Evolutionary conservation across 1,284 basidiomycete genomes (phyloP), one percentile per base, ranked within the genome.

Genomic region (Kwoniella shivajii): DNA sequence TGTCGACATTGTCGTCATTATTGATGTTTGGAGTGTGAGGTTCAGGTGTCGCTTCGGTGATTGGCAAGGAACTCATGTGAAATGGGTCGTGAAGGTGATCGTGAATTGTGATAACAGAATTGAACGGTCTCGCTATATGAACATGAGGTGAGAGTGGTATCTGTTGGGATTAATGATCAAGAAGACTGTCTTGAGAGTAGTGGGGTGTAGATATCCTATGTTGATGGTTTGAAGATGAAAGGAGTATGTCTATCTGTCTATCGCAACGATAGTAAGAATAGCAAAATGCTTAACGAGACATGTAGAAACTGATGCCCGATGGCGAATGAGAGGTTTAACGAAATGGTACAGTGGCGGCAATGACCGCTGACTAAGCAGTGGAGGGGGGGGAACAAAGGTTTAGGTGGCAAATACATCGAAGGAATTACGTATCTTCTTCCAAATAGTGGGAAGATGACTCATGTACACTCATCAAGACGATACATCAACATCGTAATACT

Each of bases 311-410:
- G 14, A 11, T 9, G 27, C 16, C 2, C 11, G 33, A 36, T 27
- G 7, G n/a, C 11, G 18, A 24, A 30, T 37, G 27, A 26, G 31
- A 51, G 10, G 27, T 16, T 16, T 30, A 31, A 33, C 24, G 14
- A 27, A 44, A n/a, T 14, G n/a, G 51, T 34, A 47, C 44, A 6
- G 30, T 43, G 44, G 14, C 26, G 53, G 53, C 30, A 26, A 48
- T 48, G 27, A 20, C 53, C 53, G 53, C 44, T 55, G 44, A 55
- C 45, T 55, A 39, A 55, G 53, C 53, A 42, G 31, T n/a, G 29
- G 33, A 30, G n/a, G n/a, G n/a, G n/a, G n/a, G n/a, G n/a, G n/a
- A n/a, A n/a, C n/a, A n/a, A n/a, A n/a, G n/a, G n/a, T n/a, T n/a
- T 50, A n/a, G 26, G 43, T 45, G 43, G 43, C 43, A 45, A 45